Evolutionary conservation across 2,329 filamentous ascomycete genomes (phyloP).

Genomic region (Ascochyta fabae): DNA sequence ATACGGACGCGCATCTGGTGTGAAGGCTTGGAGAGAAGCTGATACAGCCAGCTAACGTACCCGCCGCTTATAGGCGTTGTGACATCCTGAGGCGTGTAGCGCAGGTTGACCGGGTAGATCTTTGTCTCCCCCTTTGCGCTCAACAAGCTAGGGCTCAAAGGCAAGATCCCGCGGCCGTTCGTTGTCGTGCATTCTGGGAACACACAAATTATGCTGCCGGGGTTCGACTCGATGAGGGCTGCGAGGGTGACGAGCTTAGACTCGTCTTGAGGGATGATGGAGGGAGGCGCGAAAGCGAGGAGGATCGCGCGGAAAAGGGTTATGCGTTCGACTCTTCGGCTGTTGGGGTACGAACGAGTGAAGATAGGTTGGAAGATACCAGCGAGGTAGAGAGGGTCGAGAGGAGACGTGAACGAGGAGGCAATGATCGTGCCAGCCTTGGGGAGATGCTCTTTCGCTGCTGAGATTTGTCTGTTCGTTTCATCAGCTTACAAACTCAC

Average conservation of each 20-base stretch:
- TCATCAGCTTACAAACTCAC: conserved; percentile 5
- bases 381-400: conserved; percentile 92
- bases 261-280: conserved; percentile 40
- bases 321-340: conserved; percentile 75
- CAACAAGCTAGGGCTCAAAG: conserved; percentile 79
- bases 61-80: conserved; percentile 85
- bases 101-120: conserved; percentile 89
- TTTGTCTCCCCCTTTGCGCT: conserved; percentile 69
- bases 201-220: conserved; percentile 77
- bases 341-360: conserved; percentile 80
- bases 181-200: conserved; percentile 96
- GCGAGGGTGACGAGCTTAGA: conserved; percentile 47
- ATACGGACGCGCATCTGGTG: conserved; percentile 92
- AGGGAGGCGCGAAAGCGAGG: conserved; percentile 71
- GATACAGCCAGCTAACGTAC: conserved; percentile 81
- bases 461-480: conserved; percentile 23
- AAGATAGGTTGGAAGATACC: conserved; percentile 97
- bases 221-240: conserved; percentile 69
- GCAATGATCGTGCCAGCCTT: conserved; percentile 82
- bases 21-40: conserved; percentile 80
- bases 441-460: conserved; percentile 68
- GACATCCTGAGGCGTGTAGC: conserved; percentile 87
- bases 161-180: conserved; percentile 88
- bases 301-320: conserved; percentile 77
- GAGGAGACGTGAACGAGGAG: conserved; percentile 87